These are phyloP conservation scores for Mycena galericulata DNA, from an alignment of 768 basidiomycete species.

Conservation along the genomic window DNA sequence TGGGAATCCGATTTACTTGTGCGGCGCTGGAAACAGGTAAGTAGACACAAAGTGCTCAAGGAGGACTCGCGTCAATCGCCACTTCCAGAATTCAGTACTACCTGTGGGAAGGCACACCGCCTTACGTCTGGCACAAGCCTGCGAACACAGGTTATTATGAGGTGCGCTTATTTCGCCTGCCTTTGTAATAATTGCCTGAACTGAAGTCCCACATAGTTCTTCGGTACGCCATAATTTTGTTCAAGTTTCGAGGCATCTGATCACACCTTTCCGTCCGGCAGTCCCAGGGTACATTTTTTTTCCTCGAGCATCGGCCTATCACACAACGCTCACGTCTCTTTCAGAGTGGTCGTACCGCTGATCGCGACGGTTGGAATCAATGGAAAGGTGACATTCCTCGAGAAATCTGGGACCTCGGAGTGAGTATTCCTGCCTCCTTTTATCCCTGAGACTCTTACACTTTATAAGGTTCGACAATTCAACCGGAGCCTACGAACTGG, in stretches of 20 bases:
- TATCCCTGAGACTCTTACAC: neutral
- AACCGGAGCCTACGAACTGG: conserved; percentile 85
- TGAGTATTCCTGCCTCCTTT: conserved; percentile 36
- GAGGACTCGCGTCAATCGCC: too few species aligned
- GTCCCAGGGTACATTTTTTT: conserved; percentile 17
- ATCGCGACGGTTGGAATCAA: conserved; percentile 84
- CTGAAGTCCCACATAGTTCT: conserved; percentile 49
- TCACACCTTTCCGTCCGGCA: neutral
- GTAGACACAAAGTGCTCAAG: too few species aligned
- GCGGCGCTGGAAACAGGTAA: conserved; percentile 66
- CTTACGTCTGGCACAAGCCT: conserved; percentile 76
- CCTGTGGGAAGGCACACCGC: conserved; percentile 58
- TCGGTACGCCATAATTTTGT: conserved; percentile 51
- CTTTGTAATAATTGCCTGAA: neutral
- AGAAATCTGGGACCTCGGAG: conserved; percentile 75
- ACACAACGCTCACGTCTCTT: too few species aligned
- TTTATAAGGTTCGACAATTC: conserved; percentile 63
- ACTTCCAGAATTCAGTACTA: conserved; percentile 61
- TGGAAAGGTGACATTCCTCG: conserved; percentile 85
- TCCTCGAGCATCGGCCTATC: too few species aligned
- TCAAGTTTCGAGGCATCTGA: conserved; percentile 8
- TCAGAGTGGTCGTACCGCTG: conserved; percentile 77
- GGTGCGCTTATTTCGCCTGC: conserved; percentile 46
- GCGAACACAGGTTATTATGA: conserved; percentile 76
- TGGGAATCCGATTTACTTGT: conserved; percentile 78